phyloP scores from a whole-genome alignment of 2,329 filamentous ascomycete species.

The Fusarium brachygibbosum region DNA sequence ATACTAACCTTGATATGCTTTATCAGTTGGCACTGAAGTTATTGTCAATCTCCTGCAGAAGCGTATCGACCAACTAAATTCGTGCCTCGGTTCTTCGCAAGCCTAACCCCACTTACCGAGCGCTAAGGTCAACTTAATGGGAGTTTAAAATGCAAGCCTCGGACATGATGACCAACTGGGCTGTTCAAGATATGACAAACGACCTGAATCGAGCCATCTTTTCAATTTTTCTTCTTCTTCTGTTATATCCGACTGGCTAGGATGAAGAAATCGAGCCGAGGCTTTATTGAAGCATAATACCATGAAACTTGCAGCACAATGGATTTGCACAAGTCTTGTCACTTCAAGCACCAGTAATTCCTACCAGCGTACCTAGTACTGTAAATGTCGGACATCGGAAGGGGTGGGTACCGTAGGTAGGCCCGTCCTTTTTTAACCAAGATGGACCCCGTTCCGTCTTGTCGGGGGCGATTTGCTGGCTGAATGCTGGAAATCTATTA shows the following conservation, averaged over 20 bases:
- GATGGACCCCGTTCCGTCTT: constrained; percentile 8
- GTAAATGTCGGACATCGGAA: constrained; percentile 11
- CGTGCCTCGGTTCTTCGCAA: constrained; percentile 39
- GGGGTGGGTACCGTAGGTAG: constrained; percentile 3
- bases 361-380: background rate
- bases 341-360: background rate
- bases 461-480: constrained; percentile 23
- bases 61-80: constrained; percentile 4
- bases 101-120: constrained; percentile 29
- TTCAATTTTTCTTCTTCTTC: background rate
- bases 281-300: background rate
- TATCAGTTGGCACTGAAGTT: background rate
- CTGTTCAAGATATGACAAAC: background rate
- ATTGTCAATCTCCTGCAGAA: background rate
- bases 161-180: constrained; percentile 5
- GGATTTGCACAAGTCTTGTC: background rate
- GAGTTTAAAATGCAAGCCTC: constrained; percentile 22
- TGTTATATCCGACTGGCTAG: background rate
- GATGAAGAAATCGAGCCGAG: background rate
- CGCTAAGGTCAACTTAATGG: constrained; percentile 3
- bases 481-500: constrained; percentile 25
- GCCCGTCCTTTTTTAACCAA: constrained; percentile 16
- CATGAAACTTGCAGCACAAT: background rate
- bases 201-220: background rate
- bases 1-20: background rate